These are phyloP conservation scores for Pelargonium australe DNA, from an alignment of 441 rosid genomes.

Conservation along the genomic window DNA sequence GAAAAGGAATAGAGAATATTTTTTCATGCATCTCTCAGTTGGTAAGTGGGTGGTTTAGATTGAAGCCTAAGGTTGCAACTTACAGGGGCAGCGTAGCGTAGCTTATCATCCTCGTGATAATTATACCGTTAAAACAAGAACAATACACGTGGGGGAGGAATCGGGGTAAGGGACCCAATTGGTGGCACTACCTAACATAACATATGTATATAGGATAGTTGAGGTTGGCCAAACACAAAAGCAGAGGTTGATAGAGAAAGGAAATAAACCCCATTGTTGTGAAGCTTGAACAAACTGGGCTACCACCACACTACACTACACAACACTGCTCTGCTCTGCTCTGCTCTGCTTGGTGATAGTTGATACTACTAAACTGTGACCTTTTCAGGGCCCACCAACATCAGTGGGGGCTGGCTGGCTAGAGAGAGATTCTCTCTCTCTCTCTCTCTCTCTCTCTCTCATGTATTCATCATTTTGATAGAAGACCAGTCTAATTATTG, in stretches of 20 bases:
- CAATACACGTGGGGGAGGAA: not conserved
- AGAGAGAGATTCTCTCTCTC: not conserved
- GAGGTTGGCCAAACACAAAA: slow-evolving; percentile 13
- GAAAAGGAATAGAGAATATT: not conserved
- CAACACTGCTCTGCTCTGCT: too few species aligned
- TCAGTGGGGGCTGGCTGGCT: not conserved
- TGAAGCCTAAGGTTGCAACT: too few species aligned
- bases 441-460: too few species aligned
- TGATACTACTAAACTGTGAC: not conserved
- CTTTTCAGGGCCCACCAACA: not conserved
- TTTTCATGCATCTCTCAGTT: not conserved
- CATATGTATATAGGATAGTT: not conserved
- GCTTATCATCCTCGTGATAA: not conserved
- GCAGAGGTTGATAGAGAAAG: not conserved
- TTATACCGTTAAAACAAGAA: not conserved
- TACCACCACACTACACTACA: too few species aligned
- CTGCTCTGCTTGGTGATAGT: not conserved
- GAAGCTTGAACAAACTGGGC: too few species aligned
- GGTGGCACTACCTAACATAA: slow-evolving; percentile 11
- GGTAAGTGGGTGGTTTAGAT: too few species aligned
- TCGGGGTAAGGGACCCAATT: slow-evolving; percentile 10
- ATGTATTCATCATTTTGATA: not conserved
- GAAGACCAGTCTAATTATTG: not conserved
- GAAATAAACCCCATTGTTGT: not conserved
- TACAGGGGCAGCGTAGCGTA: too few species aligned